Percentiles rank a stretch among this genome's conserved stretches.
phyloP scores from a whole-genome alignment of 169 alveolate species.

The Cryptosporidium xiaoi region DNA sequence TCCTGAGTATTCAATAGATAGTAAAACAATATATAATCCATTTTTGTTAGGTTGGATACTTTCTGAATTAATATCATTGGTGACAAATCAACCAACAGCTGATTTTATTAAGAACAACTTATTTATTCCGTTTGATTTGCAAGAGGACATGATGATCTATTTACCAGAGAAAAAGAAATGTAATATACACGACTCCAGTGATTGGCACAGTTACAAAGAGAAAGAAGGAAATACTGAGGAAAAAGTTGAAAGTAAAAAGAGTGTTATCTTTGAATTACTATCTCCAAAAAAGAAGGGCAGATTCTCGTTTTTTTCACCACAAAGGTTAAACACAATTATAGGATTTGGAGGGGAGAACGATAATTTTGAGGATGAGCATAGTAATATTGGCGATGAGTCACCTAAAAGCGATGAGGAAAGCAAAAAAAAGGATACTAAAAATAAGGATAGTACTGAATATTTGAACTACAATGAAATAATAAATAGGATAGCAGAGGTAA shows the following conservation, averaged over 20 bases:
- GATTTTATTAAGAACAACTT: constrained; percentile 22
- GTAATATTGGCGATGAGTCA: background rate
- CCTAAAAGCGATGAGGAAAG: background rate
- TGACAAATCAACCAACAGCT: constrained; percentile 39
- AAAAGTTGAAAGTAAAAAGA: background rate
- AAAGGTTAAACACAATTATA: background rate
- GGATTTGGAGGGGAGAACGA: background rate
- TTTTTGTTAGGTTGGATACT: constrained; percentile 54
- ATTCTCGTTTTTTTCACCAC: constrained; percentile 3
- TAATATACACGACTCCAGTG: background rate
- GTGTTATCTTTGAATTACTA: background rate
- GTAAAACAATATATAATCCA: constrained; percentile 43
- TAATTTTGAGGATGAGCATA: background rate
- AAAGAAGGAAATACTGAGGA: background rate
- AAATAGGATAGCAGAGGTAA: constrained; percentile 25
- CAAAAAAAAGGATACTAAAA: background rate
- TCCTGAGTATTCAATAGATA: constrained; percentile 17
- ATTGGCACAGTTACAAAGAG: background rate
- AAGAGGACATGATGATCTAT: constrained; percentile 15
- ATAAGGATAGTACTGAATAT: background rate
- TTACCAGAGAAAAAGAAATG: background rate
- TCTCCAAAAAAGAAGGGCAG: background rate
- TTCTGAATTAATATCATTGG: constrained; percentile 44
- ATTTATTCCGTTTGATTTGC: constrained; percentile 27
- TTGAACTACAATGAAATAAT: background rate